These are phyloP conservation scores for Luvunga scandens DNA, from an alignment of 345 rosid species.

Conservation along the genomic window DNA sequence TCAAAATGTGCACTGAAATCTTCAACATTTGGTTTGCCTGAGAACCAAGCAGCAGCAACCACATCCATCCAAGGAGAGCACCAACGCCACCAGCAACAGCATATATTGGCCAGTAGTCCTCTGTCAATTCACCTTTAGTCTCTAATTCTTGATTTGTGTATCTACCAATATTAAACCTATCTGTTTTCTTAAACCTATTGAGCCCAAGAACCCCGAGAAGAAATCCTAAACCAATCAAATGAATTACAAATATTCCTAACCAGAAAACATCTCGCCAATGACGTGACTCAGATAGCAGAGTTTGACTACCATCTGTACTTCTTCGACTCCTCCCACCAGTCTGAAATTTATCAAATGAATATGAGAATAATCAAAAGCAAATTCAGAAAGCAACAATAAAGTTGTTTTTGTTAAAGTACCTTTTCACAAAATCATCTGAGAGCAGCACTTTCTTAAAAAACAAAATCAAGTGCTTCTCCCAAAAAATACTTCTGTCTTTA, in stretches of 20 bases:
- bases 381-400: background rate
- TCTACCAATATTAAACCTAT: slow-evolving; percentile 76
- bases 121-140: slow-evolving; percentile 56
- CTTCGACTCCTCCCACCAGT: slow-evolving; percentile 60
- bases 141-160: slow-evolving; percentile 42
- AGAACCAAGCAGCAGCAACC: slow-evolving; percentile 79
- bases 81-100: slow-evolving; percentile 84
- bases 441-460: background rate
- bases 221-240: slow-evolving; percentile 60
- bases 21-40: slow-evolving; percentile 82
- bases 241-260: slow-evolving; percentile 71
- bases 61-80: slow-evolving; percentile 63
- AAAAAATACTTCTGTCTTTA: background rate
- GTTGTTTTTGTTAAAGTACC: background rate
- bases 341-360: slow-evolving; percentile 27
- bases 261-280: slow-evolving; percentile 94
- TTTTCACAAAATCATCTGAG: background rate
- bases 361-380: background rate
- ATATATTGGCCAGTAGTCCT: slow-evolving; percentile 88
- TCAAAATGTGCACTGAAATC: slow-evolving; percentile 83
- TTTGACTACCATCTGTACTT: slow-evolving; percentile 47
- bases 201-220: slow-evolving; percentile 66
- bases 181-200: slow-evolving; percentile 62
- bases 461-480: background rate
- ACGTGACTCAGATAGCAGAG: slow-evolving; percentile 45